phyloP scores from a whole-genome alignment of 2,329 filamentous ascomycete species.

The Incumbomyces delicatus region DNA sequence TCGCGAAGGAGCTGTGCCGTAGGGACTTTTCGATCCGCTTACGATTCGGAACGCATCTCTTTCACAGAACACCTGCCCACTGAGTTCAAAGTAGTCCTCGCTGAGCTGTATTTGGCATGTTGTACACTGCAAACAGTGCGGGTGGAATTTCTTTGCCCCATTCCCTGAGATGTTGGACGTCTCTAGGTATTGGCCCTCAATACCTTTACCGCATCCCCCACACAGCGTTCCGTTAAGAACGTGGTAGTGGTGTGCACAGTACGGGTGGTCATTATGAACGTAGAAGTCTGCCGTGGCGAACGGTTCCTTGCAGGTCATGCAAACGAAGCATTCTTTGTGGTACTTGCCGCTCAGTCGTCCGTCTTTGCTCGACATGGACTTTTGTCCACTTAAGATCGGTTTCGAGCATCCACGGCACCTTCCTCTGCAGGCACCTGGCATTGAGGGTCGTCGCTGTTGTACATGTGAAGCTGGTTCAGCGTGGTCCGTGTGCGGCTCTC shows the following conservation, averaged over 20 bases:
- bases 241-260: slow-evolving; percentile 89
- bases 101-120: slow-evolving; percentile 61
- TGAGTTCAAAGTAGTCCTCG: slow-evolving; percentile 86
- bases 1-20: slow-evolving; percentile 21
- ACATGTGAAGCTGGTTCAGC: slow-evolving; percentile 21
- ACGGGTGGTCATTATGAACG: slow-evolving; percentile 75
- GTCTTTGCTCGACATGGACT: slow-evolving; percentile 88
- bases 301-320: slow-evolving; percentile 67
- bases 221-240: slow-evolving; percentile 81
- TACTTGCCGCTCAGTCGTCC: slow-evolving; percentile 86
- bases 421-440: slow-evolving; percentile 46
- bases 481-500: not conserved
- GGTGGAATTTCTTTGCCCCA: slow-evolving; percentile 63
- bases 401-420: slow-evolving; percentile 74
- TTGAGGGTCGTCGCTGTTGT: slow-evolving; percentile 32
- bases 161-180: slow-evolving; percentile 46
- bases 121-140: slow-evolving; percentile 73
- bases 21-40: slow-evolving; percentile 13
- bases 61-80: slow-evolving; percentile 73
- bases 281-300: slow-evolving; percentile 90
- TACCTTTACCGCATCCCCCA: slow-evolving; percentile 66
- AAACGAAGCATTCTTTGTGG: slow-evolving; percentile 91
- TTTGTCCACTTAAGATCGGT: slow-evolving; percentile 59
- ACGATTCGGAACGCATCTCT: slow-evolving; percentile 58
- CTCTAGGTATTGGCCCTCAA: slow-evolving; percentile 88